phyloP scores from a whole-genome alignment of 2,329 filamentous ascomycete species.

The Emericellopsis atlantica region DNA sequence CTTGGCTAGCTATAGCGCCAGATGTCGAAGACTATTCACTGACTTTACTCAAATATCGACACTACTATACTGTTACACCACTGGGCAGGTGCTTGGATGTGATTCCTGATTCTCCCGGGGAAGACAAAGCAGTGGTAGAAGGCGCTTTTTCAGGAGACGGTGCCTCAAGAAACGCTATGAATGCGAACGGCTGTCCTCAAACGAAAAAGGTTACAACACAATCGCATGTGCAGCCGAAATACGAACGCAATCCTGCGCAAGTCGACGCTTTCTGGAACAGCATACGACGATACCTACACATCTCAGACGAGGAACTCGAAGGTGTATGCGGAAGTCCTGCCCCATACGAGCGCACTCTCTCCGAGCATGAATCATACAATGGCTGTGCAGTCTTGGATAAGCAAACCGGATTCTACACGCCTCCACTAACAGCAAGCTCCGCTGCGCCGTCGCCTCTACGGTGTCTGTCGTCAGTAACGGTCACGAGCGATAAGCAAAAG shows the following conservation, averaged over 20 bases:
- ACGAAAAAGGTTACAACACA: background rate
- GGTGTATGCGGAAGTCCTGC: background rate
- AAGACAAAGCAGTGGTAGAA: background rate
- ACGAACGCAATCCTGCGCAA: constrained; percentile 6
- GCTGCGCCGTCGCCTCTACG: background rate
- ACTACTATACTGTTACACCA: constrained; percentile 16
- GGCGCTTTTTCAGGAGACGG: background rate
- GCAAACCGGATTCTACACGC: background rate
- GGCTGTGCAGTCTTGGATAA: background rate
- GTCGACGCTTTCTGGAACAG: constrained; percentile 17
- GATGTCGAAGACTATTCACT: constrained; percentile 17
- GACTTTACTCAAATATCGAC: constrained; percentile 17
- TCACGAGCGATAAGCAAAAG: background rate
- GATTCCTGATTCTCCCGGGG: background rate
- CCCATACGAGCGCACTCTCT: background rate
- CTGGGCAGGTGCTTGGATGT: constrained; percentile 16
- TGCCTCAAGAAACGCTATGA: background rate
- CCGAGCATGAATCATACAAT: background rate
- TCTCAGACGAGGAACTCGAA: constrained; percentile 17
- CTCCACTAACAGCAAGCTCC: background rate
- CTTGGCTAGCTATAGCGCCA: constrained; percentile 1
- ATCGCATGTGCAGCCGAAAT: background rate
- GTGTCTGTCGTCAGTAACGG: background rate
- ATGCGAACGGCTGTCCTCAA: background rate
- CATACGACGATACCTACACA: constrained; percentile 14